Evolutionary conservation across 192 early-diverging fungal species (phyloP), one percentile per base, ranked within the genome.

Genomic region (Nowakowskiella sp.): DNA sequence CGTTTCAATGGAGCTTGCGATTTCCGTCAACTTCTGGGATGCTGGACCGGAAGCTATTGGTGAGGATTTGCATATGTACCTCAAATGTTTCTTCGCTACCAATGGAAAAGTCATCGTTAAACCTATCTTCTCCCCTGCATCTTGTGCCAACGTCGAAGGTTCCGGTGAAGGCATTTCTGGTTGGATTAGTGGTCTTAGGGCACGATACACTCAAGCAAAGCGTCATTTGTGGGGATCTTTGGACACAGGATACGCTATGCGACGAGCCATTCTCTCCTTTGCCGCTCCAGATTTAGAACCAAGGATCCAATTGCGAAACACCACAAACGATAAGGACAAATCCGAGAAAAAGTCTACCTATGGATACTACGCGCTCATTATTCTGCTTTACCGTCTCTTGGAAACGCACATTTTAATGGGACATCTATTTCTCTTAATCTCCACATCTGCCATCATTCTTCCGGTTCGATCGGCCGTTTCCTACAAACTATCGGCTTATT

Each of bases 61-160:
- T 22, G 86, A 88, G 61, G 86, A 88, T 70, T 68, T 88, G 71
- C 86, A 88, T 64, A 88, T 86, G 83, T 83, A 80, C 74, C 65
- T 88, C 25, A 85, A 86, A 65, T 85, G 82, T 58, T 85, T 85
- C 62, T 86, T 86, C 63, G 71, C 74, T 49, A 86, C 86, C 8
- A 60, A 70, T 27, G 86, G 86, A 6, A 50, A 70, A 6, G 77
- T 83, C 19, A 80, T 83, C 48, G 72, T 76, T 47, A 76, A 73
- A 47, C 68, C 80, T n/a, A 84, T 88, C 57, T 86, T 70, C 58
- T 83, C 82, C 3, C 84, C 86, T 6, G 80, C 76, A 55, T 86
- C 67, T 28, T 79, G 55, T 23, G 73, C 71, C 59, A 78, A 78
- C 62, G 65, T 78, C 36, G 71, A 78, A 60, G 66, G 81, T 65